These are phyloP conservation scores for Talaromyces stipitatus DNA, from an alignment of 495 filamentous ascomycete species.

Conservation along the genomic window DNA sequence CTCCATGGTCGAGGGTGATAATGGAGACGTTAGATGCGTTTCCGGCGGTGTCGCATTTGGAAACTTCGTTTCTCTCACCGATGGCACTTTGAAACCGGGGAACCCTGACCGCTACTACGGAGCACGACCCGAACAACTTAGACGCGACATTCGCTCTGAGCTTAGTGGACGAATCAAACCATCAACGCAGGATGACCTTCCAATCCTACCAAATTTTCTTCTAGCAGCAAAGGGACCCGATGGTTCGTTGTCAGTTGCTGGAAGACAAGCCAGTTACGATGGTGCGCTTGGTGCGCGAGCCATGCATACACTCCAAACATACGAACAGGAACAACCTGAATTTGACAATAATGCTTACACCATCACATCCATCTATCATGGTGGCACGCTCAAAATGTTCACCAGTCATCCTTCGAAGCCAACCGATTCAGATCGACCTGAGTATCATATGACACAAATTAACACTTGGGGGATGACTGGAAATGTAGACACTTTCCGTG, in stretches of 20 bases:
- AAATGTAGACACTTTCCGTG: not conserved
- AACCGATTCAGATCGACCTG: slow-evolving; percentile 1
- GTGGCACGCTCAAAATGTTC: slow-evolving; percentile 10
- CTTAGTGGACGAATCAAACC: not conserved
- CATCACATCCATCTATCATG: slow-evolving; percentile 20
- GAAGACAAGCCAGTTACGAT: slow-evolving; percentile 32
- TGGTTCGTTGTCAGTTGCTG: slow-evolving; percentile 18
- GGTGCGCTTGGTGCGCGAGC: slow-evolving; percentile 38
- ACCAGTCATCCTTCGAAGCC: slow-evolving; percentile 8
- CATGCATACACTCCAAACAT: slow-evolving; percentile 37
- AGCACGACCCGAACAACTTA: not conserved
- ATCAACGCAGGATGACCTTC: slow-evolving; percentile 13
- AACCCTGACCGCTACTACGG: not conserved
- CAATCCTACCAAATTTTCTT: slow-evolving; percentile 36
- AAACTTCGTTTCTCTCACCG: not conserved
- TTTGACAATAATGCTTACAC: slow-evolving; percentile 38
- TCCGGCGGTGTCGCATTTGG: slow-evolving; percentile 11
- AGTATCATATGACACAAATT: slow-evolving; percentile 3
- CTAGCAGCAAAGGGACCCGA: too few species aligned
- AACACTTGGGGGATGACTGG: not conserved
- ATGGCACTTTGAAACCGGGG: not conserved
- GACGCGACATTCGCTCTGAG: not conserved
- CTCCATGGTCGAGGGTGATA: slow-evolving; percentile 26
- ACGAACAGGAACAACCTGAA: slow-evolving; percentile 20
- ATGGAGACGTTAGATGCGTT: slow-evolving; percentile 6